phyloP scores from a whole-genome alignment of 75 land plant genomes.

The Ceratopteris richardii region DNA sequence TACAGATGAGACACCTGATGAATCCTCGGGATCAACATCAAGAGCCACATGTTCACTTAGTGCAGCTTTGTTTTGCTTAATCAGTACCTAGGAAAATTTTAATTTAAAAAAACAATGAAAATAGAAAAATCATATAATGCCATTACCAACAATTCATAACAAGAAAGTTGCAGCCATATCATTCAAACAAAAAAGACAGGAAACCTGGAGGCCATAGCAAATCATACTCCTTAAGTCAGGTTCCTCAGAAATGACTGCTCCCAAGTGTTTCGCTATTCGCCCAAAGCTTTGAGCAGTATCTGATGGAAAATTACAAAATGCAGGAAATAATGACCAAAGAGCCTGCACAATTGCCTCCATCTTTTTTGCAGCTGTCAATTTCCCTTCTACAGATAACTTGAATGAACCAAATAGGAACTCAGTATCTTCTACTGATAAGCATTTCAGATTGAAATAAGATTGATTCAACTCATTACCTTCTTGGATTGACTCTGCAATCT shows the following conservation, averaged over 20 bases:
- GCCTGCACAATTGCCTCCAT: conserved; percentile 62
- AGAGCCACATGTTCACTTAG: conserved; percentile 9
- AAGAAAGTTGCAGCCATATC: no score
- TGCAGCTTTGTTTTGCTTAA: conserved; percentile 55
- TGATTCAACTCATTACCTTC: conserved; percentile 28
- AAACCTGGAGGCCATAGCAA: conserved; percentile 77
- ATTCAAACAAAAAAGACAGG: not conserved
- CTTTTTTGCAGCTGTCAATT: conserved; percentile 51
- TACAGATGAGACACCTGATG: not conserved
- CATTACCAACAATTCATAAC: no score
- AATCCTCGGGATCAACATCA: not conserved
- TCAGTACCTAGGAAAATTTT: conserved; percentile 39
- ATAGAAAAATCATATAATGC: no score
- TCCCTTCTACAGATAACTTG: conserved; percentile 60
- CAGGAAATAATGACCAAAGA: conserved; percentile 84
- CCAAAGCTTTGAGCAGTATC: conserved; percentile 76
- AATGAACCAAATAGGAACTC: not conserved
- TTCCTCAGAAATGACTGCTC: conserved; percentile 43
- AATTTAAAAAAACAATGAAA: no score
- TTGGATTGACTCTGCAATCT: conserved; percentile 34
- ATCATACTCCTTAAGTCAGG: conserved; percentile 69
- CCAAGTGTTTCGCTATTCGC: conserved; percentile 40
- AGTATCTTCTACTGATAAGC: no score
- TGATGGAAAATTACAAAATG: conserved; percentile 86
- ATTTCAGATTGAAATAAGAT: not conserved